Evolutionary conservation across 441 rosid species (phyloP).

Genomic region (Pelargonium citronellum): DNA sequence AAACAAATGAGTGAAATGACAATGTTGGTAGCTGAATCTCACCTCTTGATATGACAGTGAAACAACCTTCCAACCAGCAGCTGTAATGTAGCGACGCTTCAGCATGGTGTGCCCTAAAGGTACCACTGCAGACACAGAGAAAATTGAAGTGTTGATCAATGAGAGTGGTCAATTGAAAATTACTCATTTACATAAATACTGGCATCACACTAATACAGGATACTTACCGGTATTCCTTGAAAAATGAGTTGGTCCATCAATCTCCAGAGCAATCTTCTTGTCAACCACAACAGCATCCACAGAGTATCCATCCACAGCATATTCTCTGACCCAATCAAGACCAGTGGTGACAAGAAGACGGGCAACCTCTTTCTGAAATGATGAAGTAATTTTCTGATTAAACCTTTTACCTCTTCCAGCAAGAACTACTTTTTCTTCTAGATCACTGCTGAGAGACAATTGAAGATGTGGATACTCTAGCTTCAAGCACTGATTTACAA

Average conservation of each 20-base stretch:
- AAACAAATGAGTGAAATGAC: too few species aligned
- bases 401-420: slow-evolving; percentile 81
- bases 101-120: slow-evolving; percentile 86
- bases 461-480: slow-evolving; percentile 68
- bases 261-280: slow-evolving; percentile 80
- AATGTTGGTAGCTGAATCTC: slow-evolving; percentile 19
- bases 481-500: slow-evolving; percentile 78
- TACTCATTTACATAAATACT: neutral
- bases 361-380: slow-evolving; percentile 80
- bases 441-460: slow-evolving; percentile 42
- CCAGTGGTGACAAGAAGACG: slow-evolving; percentile 83
- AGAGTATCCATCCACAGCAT: slow-evolving; percentile 61
- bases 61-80: slow-evolving; percentile 85
- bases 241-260: slow-evolving; percentile 94
- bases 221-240: slow-evolving; percentile 74
- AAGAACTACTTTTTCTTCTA: slow-evolving; percentile 57
- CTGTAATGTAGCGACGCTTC: slow-evolving; percentile 67
- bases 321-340: slow-evolving; percentile 79
- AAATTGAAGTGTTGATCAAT: neutral
- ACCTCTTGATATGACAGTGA: slow-evolving; percentile 80
- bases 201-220: neutral
- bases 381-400: slow-evolving; percentile 72
- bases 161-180: neutral
- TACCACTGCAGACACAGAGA: slow-evolving; percentile 36
- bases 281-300: slow-evolving; percentile 76